Percentiles rank a stretch among this genome's conserved stretches.
phyloP scores from a whole-genome alignment of 2,329 filamentous ascomycete species.

The Aspergillus terreus region DNA sequence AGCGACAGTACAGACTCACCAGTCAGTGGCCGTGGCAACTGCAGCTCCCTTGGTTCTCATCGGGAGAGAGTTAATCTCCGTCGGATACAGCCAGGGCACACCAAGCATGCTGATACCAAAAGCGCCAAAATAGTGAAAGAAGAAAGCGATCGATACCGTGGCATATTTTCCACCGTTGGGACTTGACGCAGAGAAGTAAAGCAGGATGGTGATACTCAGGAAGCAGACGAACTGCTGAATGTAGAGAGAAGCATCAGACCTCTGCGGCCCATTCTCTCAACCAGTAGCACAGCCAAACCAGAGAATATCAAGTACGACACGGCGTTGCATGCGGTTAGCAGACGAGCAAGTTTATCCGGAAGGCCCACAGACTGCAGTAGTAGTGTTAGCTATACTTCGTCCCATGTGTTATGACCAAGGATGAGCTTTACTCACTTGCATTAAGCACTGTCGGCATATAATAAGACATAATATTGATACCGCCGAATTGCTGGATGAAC shows the following conservation, averaged over 20 bases:
- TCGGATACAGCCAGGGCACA: conserved; percentile 35
- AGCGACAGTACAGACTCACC: conserved; percentile 33
- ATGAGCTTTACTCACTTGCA: conserved; percentile 18
- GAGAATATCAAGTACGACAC: conserved; percentile 50
- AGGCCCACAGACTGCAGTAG: conserved; percentile 50
- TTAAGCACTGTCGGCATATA: conserved; percentile 60
- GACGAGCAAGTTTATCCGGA: conserved; percentile 47
- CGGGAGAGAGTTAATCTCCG: conserved; percentile 47
- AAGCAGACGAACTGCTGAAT: conserved; percentile 51
- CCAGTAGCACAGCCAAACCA: conserved; percentile 44
- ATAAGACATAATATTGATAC: conserved; percentile 37
- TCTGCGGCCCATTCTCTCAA: conserved; percentile 52
- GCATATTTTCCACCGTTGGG: neutral
- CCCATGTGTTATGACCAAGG: neutral
- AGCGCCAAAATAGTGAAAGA: conserved; percentile 51
- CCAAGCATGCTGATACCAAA: conserved; percentile 47
- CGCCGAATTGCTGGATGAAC: conserved; percentile 48
- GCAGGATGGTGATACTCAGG: conserved; percentile 49
- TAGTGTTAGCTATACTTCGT: neutral
- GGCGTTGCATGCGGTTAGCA: conserved; percentile 56
- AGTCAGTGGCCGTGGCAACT: conserved; percentile 48
- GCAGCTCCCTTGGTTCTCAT: conserved; percentile 49
- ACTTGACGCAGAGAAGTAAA: conserved; percentile 35
- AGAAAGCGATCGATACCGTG: conserved; percentile 45
- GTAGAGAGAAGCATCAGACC: conserved; percentile 56